Evolutionary conservation across 2,329 filamentous ascomycete genomes (phyloP).

Genomic region (Juglanconis sp.): DNA sequence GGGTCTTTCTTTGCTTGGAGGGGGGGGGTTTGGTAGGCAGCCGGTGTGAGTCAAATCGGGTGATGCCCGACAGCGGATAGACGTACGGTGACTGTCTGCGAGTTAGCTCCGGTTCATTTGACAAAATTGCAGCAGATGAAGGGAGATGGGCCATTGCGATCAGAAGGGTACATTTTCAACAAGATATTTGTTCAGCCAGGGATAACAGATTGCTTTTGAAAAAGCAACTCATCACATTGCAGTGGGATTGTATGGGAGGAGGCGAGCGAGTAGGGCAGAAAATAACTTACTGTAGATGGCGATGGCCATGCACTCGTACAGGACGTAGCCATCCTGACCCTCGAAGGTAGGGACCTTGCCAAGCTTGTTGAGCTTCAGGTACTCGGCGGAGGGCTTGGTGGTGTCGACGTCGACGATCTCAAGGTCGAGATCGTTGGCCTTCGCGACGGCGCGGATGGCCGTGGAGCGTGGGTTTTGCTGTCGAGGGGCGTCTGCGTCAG

Average conservation of each 20-base stretch:
- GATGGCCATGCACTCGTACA: slow-evolving; percentile 90
- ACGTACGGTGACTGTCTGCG: slow-evolving; percentile 16
- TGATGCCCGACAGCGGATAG: neutral
- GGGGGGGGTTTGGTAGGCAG: slow-evolving; percentile 35
- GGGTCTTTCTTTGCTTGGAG: neutral
- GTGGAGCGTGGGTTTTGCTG: slow-evolving; percentile 89
- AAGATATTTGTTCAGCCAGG: slow-evolving; percentile 86
- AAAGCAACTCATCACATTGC: slow-evolving; percentile 68
- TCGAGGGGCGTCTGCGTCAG: slow-evolving; percentile 11
- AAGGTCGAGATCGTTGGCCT: slow-evolving; percentile 93
- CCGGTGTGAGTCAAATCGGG: slow-evolving; percentile 21
- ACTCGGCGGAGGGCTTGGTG: slow-evolving; percentile 67
- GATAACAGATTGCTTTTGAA: slow-evolving; percentile 80
- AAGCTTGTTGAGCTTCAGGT: slow-evolving; percentile 80
- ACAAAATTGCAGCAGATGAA: slow-evolving; percentile 26
- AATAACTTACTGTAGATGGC: slow-evolving; percentile 90
- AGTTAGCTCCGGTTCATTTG: slow-evolving; percentile 31
- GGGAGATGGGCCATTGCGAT: slow-evolving; percentile 39
- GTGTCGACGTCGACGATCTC: slow-evolving; percentile 74
- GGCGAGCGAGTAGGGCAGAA: slow-evolving; percentile 18
- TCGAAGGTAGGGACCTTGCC: slow-evolving; percentile 92
- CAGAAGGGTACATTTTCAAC: slow-evolving; percentile 86
- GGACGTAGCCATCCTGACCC: slow-evolving; percentile 83
- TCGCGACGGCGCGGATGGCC: slow-evolving; percentile 86
- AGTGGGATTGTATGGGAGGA: slow-evolving; percentile 19